Conservation (phyloP, 768 basidiomycete genomes). For the Piloderma croceum region DNA sequence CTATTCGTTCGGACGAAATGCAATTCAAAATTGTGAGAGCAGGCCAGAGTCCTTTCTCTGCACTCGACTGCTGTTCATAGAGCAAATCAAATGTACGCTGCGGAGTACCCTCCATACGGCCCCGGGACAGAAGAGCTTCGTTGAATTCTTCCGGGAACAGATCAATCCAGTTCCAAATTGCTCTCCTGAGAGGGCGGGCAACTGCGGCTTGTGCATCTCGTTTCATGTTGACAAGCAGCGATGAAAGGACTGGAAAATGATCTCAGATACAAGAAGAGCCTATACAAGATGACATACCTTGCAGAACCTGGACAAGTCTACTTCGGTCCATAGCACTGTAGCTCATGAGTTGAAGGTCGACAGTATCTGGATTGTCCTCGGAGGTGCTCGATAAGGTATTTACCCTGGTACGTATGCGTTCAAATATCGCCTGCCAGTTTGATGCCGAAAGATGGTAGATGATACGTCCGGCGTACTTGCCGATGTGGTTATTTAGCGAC, state of each 20-base stretch:
- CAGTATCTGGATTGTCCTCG: slow-evolving; percentile 57
- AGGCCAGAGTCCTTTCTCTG: slow-evolving; percentile 69
- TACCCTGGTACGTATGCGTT: slow-evolving; percentile 65
- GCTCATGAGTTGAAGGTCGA: slow-evolving; percentile 74
- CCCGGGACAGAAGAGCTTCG: slow-evolving; percentile 56
- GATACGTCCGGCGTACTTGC: slow-evolving; percentile 70
- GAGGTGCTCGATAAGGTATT: slow-evolving; percentile 47
- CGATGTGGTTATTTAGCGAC: slow-evolving; percentile 57
- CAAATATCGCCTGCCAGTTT: slow-evolving; percentile 78
- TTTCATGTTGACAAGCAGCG: slow-evolving; percentile 77
- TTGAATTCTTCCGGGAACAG: slow-evolving; percentile 74
- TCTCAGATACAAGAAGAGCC: slow-evolving; percentile 2
- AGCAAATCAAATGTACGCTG: slow-evolving; percentile 85
- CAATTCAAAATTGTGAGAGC: slow-evolving; percentile 70
- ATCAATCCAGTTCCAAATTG: slow-evolving; percentile 90
- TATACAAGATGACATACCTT: slow-evolving; percentile 38
- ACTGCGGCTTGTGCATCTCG: slow-evolving; percentile 67
- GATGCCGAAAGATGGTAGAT: slow-evolving; percentile 83
- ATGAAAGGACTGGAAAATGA: slow-evolving; percentile 58
- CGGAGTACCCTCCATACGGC: slow-evolving; percentile 70
- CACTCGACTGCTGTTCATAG: slow-evolving; percentile 40
- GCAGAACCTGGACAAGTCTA: slow-evolving; percentile 65
- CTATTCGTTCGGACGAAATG: slow-evolving; percentile 68
- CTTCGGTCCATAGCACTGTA: slow-evolving; percentile 68
- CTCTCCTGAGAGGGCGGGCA: slow-evolving; percentile 65